Conservation (phyloP, 345 rosid species). For the Trapa incisa region DNA sequence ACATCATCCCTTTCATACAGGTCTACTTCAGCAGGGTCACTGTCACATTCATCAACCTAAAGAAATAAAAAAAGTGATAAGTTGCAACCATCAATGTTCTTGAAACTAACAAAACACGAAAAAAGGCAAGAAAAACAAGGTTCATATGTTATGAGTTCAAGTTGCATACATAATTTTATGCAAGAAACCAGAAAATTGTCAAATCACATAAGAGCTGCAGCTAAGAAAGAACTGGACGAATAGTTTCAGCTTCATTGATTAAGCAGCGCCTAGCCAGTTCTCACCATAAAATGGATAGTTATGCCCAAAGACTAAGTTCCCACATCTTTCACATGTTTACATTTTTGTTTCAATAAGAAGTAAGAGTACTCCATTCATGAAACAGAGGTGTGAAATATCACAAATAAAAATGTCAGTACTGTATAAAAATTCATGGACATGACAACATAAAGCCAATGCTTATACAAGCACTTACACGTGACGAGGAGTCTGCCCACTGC, state of each 20-base stretch:
- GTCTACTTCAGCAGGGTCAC: slow-evolving; percentile 96
- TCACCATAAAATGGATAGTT: background rate
- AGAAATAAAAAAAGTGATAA: slow-evolving; percentile 9
- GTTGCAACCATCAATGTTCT: background rate
- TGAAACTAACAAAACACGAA: background rate
- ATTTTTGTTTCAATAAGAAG: too few species aligned
- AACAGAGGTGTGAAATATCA: too few species aligned
- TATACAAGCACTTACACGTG: slow-evolving; percentile 49
- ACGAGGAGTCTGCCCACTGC: slow-evolving; percentile 97
- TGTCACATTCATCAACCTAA: slow-evolving; percentile 98
- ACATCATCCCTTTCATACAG: slow-evolving; percentile 94
- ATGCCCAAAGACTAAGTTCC: background rate
- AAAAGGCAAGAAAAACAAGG: background rate
- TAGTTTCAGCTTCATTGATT: background rate
- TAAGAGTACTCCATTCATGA: too few species aligned
- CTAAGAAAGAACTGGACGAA: background rate
- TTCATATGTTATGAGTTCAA: background rate
- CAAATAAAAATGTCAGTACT: too few species aligned
- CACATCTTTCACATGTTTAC: background rate
- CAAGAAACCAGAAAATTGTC: background rate
- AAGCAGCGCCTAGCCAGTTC: background rate
- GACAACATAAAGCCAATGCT: background rate
- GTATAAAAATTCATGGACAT: too few species aligned
- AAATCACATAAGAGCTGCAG: background rate
- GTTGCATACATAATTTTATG: background rate